phyloP scores from a whole-genome alignment of 2,329 filamentous ascomycete genomes.

The Fusarium temperatum region DNA sequence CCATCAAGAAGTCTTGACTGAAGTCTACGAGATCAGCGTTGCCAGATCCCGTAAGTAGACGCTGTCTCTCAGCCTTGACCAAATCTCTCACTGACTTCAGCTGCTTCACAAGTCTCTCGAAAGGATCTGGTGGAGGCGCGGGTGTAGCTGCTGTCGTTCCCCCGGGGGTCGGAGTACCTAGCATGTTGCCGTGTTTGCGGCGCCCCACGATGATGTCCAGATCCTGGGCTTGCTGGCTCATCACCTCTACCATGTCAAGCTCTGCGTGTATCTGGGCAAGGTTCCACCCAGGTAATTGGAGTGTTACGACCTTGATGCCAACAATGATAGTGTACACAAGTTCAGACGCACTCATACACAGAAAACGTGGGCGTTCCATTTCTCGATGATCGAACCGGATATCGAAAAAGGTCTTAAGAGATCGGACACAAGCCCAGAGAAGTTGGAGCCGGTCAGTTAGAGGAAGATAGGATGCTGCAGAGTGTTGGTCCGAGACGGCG shows the following conservation, averaged over 20 bases:
- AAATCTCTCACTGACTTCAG: slow-evolving; percentile 45
- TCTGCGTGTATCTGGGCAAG: slow-evolving; percentile 48
- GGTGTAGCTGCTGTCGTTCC: slow-evolving; percentile 11
- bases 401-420: slow-evolving; percentile 53
- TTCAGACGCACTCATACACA: slow-evolving; percentile 57
- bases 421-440: slow-evolving; percentile 56
- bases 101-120: slow-evolving; percentile 46
- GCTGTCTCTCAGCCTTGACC: slow-evolving; percentile 44
- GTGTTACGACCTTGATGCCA: slow-evolving; percentile 56
- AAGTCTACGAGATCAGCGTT: slow-evolving; percentile 29
- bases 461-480: slow-evolving; percentile 44
- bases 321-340: slow-evolving; percentile 58
- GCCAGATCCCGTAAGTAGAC: slow-evolving; percentile 35
- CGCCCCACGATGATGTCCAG: slow-evolving; percentile 43
- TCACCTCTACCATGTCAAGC: slow-evolving; percentile 44
- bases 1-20: slow-evolving; percentile 36
- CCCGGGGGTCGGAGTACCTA: slow-evolving; percentile 6
- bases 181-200: slow-evolving; percentile 41
- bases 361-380: slow-evolving; percentile 51
- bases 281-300: slow-evolving; percentile 59
- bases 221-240: slow-evolving; percentile 44
- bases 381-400: slow-evolving; percentile 46
- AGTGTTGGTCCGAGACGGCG: slow-evolving; percentile 52
- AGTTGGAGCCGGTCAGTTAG: slow-evolving; percentile 54
- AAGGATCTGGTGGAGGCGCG: slow-evolving; percentile 42